Evolutionary conservation across 2,329 filamentous ascomycete genomes (phyloP), one percentile per base, ranked within the genome.

Genomic region (Paecilomyces sp.): DNA sequence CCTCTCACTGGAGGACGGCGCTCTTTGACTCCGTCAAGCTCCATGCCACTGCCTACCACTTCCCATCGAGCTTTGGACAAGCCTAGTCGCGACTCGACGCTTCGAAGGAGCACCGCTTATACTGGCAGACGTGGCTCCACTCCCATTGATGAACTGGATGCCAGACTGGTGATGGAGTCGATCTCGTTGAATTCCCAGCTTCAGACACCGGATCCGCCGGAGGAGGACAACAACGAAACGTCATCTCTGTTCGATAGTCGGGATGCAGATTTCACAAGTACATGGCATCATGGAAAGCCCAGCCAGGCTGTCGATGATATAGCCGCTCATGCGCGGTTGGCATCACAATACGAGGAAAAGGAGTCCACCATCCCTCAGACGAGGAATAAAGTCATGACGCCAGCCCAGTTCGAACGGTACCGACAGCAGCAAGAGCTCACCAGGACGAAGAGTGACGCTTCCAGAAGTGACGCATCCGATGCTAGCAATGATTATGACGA

Each of bases 381-480:
- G 3, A 79, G 80, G 22, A 88, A 84, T 71, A 94, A 94, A 74
- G 88, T 94, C 63, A 96, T 96, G 90, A 96, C 92, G 1, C 89
- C 89, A 0, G 90, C 88, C 11, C 86, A 96, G 71, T 96, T 95
- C 66, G 91, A 96, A 71, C 84, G 84, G 64, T 93, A 92, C 68
- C 84, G 87, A 62, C 83, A 88, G 68, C 79, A 83, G 60, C 78
- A 82, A 61, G 88, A 94, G 69, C 88, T 90, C 68, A 87, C 87
- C 64, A 81, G 85, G n/a, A 80, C 83, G 58, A 80, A 80, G 41
- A 80, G 74, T 62, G 76, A 77, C 66, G 72, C 71, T 34, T 79
- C 73, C 30, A 79, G 77, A 66, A 80, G 75, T 67, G 80, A 83
- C 22, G 82, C 80, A 15, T 82, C 83, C 36, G 82, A 86, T 50